phyloP scores from a whole-genome alignment of 768 basidiomycete genomes.

The Sporobolomyces phaffii region DNA sequence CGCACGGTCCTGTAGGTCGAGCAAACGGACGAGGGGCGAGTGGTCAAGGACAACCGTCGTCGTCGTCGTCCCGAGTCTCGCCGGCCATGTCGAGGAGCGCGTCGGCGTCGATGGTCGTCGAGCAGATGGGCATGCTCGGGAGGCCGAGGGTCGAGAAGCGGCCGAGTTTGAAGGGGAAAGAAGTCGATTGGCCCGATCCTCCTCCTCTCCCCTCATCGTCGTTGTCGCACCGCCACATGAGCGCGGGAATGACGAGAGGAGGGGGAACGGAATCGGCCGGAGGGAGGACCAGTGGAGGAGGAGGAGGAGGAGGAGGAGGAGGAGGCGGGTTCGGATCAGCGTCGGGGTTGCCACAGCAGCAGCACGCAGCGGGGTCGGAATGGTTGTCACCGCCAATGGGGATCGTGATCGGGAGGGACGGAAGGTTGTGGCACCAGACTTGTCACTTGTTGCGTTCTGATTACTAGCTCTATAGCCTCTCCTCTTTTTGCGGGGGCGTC shows the following conservation, averaged over 20 bases:
- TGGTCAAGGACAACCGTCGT: not conserved
- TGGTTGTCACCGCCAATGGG: constrained; percentile 13
- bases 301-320: not conserved
- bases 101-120: constrained; percentile 26
- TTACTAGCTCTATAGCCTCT: not conserved
- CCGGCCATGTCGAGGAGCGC: constrained; percentile 33
- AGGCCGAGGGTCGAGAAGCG: constrained; percentile 34
- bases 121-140: constrained; percentile 30
- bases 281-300: not conserved
- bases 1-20: no score
- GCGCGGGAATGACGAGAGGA: no score
- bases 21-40: no score
- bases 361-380: no score
- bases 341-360: no score
- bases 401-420: constrained; percentile 30
- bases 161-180: constrained; percentile 39
- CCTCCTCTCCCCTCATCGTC: not conserved
- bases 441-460: constrained; percentile 15
- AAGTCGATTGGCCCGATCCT: constrained; percentile 34
- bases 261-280: no score
- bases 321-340: not conserved
- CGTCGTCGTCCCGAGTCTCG: no score
- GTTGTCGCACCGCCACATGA: no score
- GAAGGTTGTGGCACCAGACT: constrained; percentile 22
- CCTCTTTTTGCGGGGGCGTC: no score